These are phyloP conservation scores for Trifolium pratense DNA, from an alignment of 306 rosid genomes.

Conservation along the genomic window DNA sequence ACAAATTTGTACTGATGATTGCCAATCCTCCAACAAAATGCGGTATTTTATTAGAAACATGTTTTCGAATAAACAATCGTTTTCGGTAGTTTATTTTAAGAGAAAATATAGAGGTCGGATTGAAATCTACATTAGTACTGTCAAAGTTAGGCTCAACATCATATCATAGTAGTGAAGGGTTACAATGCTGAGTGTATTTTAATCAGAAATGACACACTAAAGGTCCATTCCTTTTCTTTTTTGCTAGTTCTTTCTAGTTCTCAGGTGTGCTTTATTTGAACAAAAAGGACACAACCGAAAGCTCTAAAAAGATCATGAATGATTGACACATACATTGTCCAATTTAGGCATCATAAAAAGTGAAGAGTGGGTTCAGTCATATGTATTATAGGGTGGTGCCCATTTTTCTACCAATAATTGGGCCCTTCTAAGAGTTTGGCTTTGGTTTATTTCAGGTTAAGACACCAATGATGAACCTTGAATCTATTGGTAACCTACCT, in stretches of 20 bases:
- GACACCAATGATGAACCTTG: conserved; percentile 55
- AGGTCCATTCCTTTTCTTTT: conserved; percentile 25
- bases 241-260: conserved; percentile 4
- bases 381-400: conserved; percentile 34
- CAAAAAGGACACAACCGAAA: conserved; percentile 39
- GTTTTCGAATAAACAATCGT: too few relatives aligned
- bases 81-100: too few relatives aligned
- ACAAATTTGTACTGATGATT: too few relatives aligned
- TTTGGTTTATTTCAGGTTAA: conserved; percentile 45
- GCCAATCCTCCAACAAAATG: too few relatives aligned
- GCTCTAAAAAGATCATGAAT: conserved; percentile 7
- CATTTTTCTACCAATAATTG: conserved; percentile 58
- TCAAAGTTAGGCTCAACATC: too few relatives aligned
- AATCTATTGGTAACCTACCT: conserved; percentile 60
- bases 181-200: conserved; percentile 4
- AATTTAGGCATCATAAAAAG: conserved; percentile 42
- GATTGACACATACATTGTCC: conserved; percentile 25
- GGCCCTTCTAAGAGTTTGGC: conserved; percentile 34
- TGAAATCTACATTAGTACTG: too few relatives aligned
- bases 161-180: neutral
- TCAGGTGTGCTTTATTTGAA: conserved; percentile 46
- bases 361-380: conserved; percentile 21
- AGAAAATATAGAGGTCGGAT: too few relatives aligned
- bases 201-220: neutral
- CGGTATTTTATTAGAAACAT: too few relatives aligned